Evolutionary conservation across 805 yeast genomes (phyloP), one percentile per base, ranked within the genome.

Genomic region (Hanseniaspora occidentalis): DNA sequence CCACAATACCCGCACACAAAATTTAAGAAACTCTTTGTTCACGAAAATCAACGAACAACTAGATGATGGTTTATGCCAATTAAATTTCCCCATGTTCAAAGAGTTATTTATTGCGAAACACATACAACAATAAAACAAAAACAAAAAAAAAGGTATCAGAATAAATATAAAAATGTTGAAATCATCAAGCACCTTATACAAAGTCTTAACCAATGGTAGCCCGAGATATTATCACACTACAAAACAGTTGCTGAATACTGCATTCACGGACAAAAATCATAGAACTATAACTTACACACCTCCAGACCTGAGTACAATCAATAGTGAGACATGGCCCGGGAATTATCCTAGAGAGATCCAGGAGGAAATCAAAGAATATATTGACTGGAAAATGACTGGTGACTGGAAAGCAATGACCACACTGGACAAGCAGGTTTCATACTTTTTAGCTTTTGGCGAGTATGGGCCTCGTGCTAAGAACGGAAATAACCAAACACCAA

Each of bases 361-460:
- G 40, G 61, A 57, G 4, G 69, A 65, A 39, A 50, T 64, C 7
- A 46, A 51, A 11, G 68, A 65, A 43, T 57, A 62, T 41, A 34
- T 64, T 10, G 48, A 51, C 11, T 54, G 58, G 50, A 56, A 51
- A 36, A 53, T 58, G 50, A 25, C 13, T 20, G 23, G 17, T 18
- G 16, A 45, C 51, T 65, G 70, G 70, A 47, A 43, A 3, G 35
- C 38, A 0, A 45, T 65, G 46, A 40, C 58, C 2, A 17, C 9
- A 1, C 43, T 45, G 1, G 69, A 65, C 37, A 47, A 51, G 36
- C 46, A 42, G 35, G 59, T 61, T 1, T 45, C 57, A 5, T 64
- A 64, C 43, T 61, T 52, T 46, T 50, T 65, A 13, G 57, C 61
- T 8, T 65, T 48, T 38, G 70, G 70, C 1, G 47, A 50, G 10